Evolutionary conservation across 306 rosid species (phyloP), one percentile per base, ranked within the genome.

Genomic region (Oxytropis ochrocephala): DNA sequence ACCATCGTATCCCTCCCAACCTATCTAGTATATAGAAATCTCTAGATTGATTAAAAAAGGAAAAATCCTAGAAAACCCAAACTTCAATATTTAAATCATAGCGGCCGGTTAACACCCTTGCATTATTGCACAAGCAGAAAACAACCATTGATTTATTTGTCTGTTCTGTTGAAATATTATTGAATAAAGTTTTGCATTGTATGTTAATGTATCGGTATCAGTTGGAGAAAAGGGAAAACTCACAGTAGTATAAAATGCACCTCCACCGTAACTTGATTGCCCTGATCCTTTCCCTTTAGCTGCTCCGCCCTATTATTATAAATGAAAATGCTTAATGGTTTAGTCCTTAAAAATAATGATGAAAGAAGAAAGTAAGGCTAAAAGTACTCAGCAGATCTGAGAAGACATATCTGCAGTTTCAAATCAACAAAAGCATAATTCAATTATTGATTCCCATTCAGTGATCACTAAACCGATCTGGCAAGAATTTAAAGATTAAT

Each of bases 161-260:
- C 38, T 47, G 56, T 67, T 58, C 38, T 47, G 56, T 67, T 59
- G 67, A 67, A 52, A 68, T 21, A 42, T 29, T 27, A 13, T 58
- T n/a, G 10, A 14, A 21, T 38, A 57, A 64, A 70, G 32, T 58
- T 6, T 1, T 41, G 47, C 0, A 2, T 13, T n/a, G 27, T 24
- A 63, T 63, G 59, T 39, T 46, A 46, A 74, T 41, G 19, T 4
- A 50, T 57, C 24, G 41, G 55, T 53, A 21, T 32, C 58, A 36
- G 21, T 53, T 66, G 56, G 51, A 78, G 39, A 56, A 64, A 57
- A 69, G 62, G 63, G 77, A n/a, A 80, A 83, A 67, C 88, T 83
- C 79, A 86, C 91, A 7, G 88, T 73, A 65, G 79, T 86, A 72
- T 81, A 86, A 73, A 86, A 86, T 60, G 91, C 88, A 55, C 91